Base-by-base conservation (phyloP, 1,284 basidiomycete species). In the Phellopilus nigrolimitatus region DNA sequence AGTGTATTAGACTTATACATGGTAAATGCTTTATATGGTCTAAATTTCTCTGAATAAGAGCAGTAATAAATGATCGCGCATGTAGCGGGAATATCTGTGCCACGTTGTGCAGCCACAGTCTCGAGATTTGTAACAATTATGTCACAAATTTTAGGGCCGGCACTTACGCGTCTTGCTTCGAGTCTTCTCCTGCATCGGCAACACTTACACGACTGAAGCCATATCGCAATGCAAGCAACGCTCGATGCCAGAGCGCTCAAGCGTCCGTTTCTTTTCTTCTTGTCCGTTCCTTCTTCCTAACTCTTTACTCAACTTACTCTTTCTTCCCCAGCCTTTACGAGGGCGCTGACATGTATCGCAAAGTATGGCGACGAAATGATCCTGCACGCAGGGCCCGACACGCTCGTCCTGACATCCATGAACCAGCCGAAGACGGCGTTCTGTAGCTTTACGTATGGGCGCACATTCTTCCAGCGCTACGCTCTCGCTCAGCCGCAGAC, bases 371-470 rank as follows among this genome's bases (percentile, higher is more conserved):
- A 91, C 54, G 85, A 90, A 56, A 68, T 91, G 43, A 73, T 77
- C 27, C 74, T 91, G 39, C 75, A 81, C 56, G 85, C 82, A 4
- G 77, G 78, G 7, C 62, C 71, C 0, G 80, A 84, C 27, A 67
- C 68, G 21, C 64, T 91, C 21, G 74, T 81, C 7, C 63, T 91
- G 25, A 86, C 84, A 40, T 70, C 82, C 1, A 87, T 85, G 21
- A 91, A 89, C 64, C 80, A 81, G 1, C 82, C 88, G 5, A 78
- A 83, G 60, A 86, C 88, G 24, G 88, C 88, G 7, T 91, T 86
- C 60, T 84, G 82, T 64, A 78, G 84, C n/a, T 84, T 91, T 70
- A 80, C 78, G 61, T 88, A 84, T 59, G 70, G 71, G 3, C 75
- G 68, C 45, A 69, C 74, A 42, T 90, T 88, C 67, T 91, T 91